Evolutionary conservation across 2,329 filamentous ascomycete species (phyloP).

Genomic region (Alternaria sp.): DNA sequence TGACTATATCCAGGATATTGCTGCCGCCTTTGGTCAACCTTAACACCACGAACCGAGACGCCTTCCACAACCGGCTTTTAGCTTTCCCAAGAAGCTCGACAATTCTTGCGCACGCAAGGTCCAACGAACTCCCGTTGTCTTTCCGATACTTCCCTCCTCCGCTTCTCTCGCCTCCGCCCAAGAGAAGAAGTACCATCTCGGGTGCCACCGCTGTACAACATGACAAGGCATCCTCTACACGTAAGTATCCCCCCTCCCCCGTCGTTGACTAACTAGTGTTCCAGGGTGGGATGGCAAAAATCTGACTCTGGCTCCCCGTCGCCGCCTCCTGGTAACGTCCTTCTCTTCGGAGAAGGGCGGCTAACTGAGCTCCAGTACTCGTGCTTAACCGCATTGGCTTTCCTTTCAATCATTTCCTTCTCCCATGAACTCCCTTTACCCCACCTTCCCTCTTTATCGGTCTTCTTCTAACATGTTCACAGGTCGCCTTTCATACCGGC

Average conservation of each 20-base stretch:
- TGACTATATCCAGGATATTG: neutral
- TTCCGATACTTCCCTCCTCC: neutral
- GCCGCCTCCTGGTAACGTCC: neutral
- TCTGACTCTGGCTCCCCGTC: neutral
- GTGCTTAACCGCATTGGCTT: neutral
- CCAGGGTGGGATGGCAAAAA: neutral
- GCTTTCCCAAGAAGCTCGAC: neutral
- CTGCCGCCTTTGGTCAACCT: neutral
- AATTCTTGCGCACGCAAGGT: neutral
- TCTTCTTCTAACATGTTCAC: too few species aligned
- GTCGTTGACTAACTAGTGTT: neutral
- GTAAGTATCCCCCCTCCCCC: neutral
- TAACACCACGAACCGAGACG: neutral
- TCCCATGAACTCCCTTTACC: too few species aligned
- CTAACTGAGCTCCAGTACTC: neutral
- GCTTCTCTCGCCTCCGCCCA: neutral
- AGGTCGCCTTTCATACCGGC: too few species aligned
- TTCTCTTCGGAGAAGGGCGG: neutral
- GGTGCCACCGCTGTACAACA: neutral
- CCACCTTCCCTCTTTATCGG: too few species aligned
- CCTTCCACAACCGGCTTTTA: neutral
- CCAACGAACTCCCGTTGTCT: neutral
- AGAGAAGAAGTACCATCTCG: neutral
- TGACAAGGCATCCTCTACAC: neutral
- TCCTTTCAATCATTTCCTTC: neutral